Percentiles rank a stretch among this genome's conserved stretches.
Conservation (phyloP, 2,329 filamentous ascomycete species). For the Chalaropsis ovoidea region DNA sequence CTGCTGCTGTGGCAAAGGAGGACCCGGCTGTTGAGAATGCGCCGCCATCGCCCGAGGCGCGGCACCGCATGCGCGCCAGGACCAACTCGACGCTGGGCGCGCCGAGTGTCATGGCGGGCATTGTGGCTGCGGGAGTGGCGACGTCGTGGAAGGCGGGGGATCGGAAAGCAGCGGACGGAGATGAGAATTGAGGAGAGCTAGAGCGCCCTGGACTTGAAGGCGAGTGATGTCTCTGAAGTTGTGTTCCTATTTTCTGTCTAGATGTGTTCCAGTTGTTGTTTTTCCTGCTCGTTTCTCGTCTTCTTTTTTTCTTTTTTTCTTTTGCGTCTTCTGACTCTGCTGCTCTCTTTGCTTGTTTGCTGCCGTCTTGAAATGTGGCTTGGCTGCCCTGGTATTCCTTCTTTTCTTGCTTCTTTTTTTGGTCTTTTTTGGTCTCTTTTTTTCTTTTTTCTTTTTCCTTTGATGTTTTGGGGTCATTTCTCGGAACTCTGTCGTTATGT, state of each 20-base stretch:
- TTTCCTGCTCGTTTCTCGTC: constrained; percentile 17
- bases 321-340: constrained; percentile 17
- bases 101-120: constrained; percentile 71
- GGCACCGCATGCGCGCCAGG: constrained; percentile 53
- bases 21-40: constrained; percentile 35
- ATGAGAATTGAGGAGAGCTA: constrained; percentile 25
- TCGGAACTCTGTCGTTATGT: background rate
- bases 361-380: no score
- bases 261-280: constrained; percentile 12
- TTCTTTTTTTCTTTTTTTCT: constrained; percentile 23
- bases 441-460: background rate
- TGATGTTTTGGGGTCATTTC: constrained; percentile 16
- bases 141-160: constrained; percentile 67
- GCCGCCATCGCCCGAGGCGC: constrained; percentile 32
- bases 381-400: no score
- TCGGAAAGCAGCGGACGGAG: constrained; percentile 32
- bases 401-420: constrained; percentile 16
- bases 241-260: constrained; percentile 20
- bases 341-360: no score
- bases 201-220: no score
- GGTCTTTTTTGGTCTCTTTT: background rate
- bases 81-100: constrained; percentile 63
- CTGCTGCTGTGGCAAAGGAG: constrained; percentile 40
- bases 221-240: background rate
- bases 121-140: constrained; percentile 65